A percentile compares a stretch with the other conserved stretches of the same genome.
Evolutionary conservation across 805 yeast genomes (phyloP).

Genomic region (Metschnikowia orientalis): DNA sequence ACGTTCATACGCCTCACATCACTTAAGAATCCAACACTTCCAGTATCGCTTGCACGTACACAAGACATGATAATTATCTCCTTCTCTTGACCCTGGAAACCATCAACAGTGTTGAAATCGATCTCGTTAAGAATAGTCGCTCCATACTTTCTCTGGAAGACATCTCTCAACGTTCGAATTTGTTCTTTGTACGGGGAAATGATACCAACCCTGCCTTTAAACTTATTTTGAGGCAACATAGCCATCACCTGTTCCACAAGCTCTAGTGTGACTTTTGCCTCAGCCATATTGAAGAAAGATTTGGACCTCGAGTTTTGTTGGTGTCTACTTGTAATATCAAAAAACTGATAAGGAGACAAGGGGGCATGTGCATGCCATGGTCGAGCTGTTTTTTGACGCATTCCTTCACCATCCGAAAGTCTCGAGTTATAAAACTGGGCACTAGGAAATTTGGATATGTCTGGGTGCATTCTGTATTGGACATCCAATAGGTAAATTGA

Average conservation of each 20-base stretch:
- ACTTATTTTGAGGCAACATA: slow-evolving; percentile 46
- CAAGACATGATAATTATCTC: slow-evolving; percentile 91
- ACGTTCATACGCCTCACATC: slow-evolving; percentile 97
- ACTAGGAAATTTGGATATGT: slow-evolving; percentile 83
- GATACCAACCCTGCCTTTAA: slow-evolving; percentile 76
- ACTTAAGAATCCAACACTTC: slow-evolving; percentile 78
- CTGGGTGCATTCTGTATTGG: slow-evolving; percentile 98
- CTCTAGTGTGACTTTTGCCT: slow-evolving; percentile 70
- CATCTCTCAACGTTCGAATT: slow-evolving; percentile 50
- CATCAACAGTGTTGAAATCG: slow-evolving; percentile 94
- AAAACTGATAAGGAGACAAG: slow-evolving; percentile 75
- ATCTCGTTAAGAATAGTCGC: slow-evolving; percentile 56
- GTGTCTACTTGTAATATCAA: slow-evolving; percentile 61
- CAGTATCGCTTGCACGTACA: slow-evolving; percentile 77
- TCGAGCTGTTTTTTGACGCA: slow-evolving; percentile 53
- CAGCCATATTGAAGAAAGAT: slow-evolving; percentile 67
- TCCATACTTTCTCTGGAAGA: slow-evolving; percentile 62
- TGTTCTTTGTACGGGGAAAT: slow-evolving; percentile 96
- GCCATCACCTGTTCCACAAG: slow-evolving; percentile 50
- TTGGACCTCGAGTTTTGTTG: slow-evolving; percentile 58
- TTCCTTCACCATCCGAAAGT: slow-evolving; percentile 74
- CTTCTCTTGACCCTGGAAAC: slow-evolving; percentile 97
- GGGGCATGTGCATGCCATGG: slow-evolving; percentile 67
- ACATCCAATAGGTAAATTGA: slow-evolving; percentile 75
- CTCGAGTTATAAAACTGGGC: slow-evolving; percentile 70